phyloP scores from a whole-genome alignment of 352 stramenopile genomes.

The Paralagenidium karlingii region DNA sequence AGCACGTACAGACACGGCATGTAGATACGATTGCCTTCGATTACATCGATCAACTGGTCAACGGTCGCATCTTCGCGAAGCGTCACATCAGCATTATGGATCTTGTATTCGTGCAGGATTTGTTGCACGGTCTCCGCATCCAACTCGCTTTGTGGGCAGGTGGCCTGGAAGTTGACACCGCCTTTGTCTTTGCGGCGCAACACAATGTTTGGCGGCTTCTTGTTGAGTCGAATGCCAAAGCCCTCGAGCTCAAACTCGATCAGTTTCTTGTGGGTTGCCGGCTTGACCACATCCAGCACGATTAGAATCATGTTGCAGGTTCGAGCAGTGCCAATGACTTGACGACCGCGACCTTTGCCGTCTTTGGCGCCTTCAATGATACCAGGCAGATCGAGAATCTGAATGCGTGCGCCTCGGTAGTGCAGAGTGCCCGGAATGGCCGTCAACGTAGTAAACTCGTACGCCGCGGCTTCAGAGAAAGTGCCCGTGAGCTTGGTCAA shows the following conservation, averaged over 20 bases:
- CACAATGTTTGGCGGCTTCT: constrained; percentile 94
- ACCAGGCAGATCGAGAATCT: constrained; percentile 86
- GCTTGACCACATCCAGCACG: constrained; percentile 95
- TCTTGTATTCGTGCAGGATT: constrained; percentile 98
- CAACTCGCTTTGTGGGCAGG: constrained; percentile 85
- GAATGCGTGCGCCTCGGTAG: constrained; percentile 85
- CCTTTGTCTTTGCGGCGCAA: constrained; percentile 95
- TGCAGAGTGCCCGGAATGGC: constrained; percentile 97
- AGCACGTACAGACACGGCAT: constrained; percentile 98
- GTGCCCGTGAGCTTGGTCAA: constrained; percentile 96
- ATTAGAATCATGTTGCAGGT: constrained; percentile 99
- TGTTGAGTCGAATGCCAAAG: constrained; percentile 98
- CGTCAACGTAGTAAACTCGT: constrained; percentile 99
- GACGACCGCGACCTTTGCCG: constrained; percentile 92
- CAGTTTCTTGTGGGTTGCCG: constrained; percentile 96
- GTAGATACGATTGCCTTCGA: constrained; percentile 97
- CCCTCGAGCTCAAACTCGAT: constrained; percentile 98
- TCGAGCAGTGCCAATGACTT: constrained; percentile 95
- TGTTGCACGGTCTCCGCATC: constrained; percentile 90
- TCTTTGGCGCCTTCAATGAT: constrained; percentile 99
- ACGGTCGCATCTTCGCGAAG: constrained; percentile 92
- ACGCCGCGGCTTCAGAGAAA: constrained; percentile 90
- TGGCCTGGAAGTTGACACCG: constrained; percentile 96
- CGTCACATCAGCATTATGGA: constrained; percentile 96
- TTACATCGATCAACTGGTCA: constrained; percentile 99